phyloP scores from a whole-genome alignment of 1,139 yeast genomes.

The Nematodospora anomalae region DNA sequence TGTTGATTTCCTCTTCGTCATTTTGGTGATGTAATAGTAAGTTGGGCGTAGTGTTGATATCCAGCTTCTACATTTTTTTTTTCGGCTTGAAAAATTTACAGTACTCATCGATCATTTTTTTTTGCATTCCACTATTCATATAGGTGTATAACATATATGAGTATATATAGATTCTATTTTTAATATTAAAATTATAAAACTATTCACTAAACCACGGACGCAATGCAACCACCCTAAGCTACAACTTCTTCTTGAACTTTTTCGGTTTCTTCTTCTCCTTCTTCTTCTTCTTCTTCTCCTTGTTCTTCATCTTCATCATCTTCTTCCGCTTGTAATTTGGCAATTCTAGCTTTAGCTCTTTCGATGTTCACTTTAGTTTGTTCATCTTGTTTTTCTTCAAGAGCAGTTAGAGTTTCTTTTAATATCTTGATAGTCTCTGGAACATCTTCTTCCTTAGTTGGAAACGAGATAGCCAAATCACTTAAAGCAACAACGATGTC shows the following conservation, averaged over 20 bases:
- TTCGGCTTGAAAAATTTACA: not conserved
- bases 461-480: slow-evolving; percentile 76
- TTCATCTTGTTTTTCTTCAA: slow-evolving; percentile 73
- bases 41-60: slow-evolving; percentile 2
- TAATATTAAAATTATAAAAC: not conserved
- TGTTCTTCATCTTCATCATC: slow-evolving; percentile 29
- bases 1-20: slow-evolving; percentile 34
- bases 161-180: not conserved
- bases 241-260: not conserved
- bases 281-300: slow-evolving; percentile 18
- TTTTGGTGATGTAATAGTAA: slow-evolving; percentile 7
- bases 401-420: slow-evolving; percentile 71
- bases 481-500: slow-evolving; percentile 76
- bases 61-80: slow-evolving; percentile 4
- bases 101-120: not conserved
- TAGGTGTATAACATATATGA: too few relatives aligned
- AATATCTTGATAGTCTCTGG: slow-evolving; percentile 65
- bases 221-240: slow-evolving; percentile 1
- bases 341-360: slow-evolving; percentile 73
- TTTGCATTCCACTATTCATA: slow-evolving; percentile 1
- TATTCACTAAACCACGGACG: not conserved
- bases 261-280: slow-evolving; percentile 5
- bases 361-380: slow-evolving; percentile 77
- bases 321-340: slow-evolving; percentile 54
- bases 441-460: slow-evolving; percentile 75